Conservation (phyloP, 345 rosid species). For the Psidium guajava region DNA sequence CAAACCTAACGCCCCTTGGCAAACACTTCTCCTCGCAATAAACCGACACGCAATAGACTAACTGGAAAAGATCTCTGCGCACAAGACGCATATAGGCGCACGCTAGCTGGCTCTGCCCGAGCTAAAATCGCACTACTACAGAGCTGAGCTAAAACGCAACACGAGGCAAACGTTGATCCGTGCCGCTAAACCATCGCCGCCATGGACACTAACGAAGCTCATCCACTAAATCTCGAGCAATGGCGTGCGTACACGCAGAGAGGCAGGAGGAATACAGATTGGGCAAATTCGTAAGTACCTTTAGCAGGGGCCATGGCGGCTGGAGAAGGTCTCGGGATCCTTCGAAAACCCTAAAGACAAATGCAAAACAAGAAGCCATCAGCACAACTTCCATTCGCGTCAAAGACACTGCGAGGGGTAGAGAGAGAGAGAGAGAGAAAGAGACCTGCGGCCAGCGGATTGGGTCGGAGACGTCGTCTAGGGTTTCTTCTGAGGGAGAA, state of each 20-base stretch:
- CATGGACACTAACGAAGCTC: background rate
- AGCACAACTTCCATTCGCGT: background rate
- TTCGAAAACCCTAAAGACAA: background rate
- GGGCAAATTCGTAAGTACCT: background rate
- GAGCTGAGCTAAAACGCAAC: background rate
- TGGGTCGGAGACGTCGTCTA: background rate
- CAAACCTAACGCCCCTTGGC: background rate
- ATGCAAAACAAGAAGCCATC: background rate
- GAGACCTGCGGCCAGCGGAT: background rate
- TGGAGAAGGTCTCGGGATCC: background rate
- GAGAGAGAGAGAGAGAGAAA: background rate
- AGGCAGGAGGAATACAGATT: background rate
- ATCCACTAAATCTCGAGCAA: background rate
- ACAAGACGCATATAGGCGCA: no score
- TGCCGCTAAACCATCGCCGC: background rate
- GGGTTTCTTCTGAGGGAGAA: background rate
- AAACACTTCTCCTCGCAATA: background rate
- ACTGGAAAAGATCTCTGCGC: no score
- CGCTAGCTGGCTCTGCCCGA: background rate
- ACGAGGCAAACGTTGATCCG: background rate
- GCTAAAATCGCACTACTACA: background rate
- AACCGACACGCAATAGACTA: background rate
- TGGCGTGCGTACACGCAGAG: background rate
- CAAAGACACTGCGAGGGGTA: background rate
- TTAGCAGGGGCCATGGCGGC: slow-evolving; percentile 1